Evolutionary conservation across 768 basidiomycete genomes (phyloP).

Genomic region (Boletellus emodensis): DNA sequence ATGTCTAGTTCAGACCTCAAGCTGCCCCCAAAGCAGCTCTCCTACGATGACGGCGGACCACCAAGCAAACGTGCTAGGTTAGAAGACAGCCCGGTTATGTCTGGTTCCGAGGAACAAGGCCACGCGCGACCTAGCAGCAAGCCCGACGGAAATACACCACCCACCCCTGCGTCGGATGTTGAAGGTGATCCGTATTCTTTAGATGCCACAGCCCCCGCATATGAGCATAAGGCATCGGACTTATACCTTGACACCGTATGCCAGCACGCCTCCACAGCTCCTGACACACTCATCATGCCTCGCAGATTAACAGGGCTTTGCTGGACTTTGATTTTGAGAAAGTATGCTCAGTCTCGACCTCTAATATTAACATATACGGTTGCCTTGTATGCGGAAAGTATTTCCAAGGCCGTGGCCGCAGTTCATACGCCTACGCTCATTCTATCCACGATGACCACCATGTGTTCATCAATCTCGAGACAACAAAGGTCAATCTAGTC

Average conservation of each 20-base stretch:
- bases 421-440: slow-evolving; percentile 93
- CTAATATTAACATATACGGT: slow-evolving; percentile 96
- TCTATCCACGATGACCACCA: slow-evolving; percentile 98
- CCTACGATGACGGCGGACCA: slow-evolving; percentile 20
- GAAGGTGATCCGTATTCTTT: slow-evolving; percentile 27
- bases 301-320: slow-evolving; percentile 81
- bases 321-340: slow-evolving; percentile 99
- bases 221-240: slow-evolving; percentile 59
- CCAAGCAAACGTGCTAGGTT: slow-evolving; percentile 29
- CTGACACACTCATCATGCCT: slow-evolving; percentile 17
- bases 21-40: slow-evolving; percentile 5
- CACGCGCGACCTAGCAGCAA: slow-evolving; percentile 13
- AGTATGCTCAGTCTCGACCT: slow-evolving; percentile 93
- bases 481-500: slow-evolving; percentile 60
- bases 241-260: slow-evolving; percentile 92
- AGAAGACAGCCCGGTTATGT: slow-evolving; percentile 6
- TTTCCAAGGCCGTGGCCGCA: slow-evolving; percentile 94
- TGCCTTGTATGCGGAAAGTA: slow-evolving; percentile 99
- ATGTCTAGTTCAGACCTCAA: slow-evolving; percentile 14
- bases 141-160: slow-evolving; percentile 30
- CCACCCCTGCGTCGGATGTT: slow-evolving; percentile 18
- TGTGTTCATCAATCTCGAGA: slow-evolving; percentile 94
- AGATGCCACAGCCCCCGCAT: slow-evolving; percentile 20
- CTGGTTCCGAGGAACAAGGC: slow-evolving; percentile 27
- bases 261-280: slow-evolving; percentile 17